Percentiles rank a stretch among this genome's conserved stretches.
These are phyloP conservation scores for Penicillium occitanis DNA, from an alignment of 2,329 filamentous ascomycete genomes.

Conservation along the genomic window DNA sequence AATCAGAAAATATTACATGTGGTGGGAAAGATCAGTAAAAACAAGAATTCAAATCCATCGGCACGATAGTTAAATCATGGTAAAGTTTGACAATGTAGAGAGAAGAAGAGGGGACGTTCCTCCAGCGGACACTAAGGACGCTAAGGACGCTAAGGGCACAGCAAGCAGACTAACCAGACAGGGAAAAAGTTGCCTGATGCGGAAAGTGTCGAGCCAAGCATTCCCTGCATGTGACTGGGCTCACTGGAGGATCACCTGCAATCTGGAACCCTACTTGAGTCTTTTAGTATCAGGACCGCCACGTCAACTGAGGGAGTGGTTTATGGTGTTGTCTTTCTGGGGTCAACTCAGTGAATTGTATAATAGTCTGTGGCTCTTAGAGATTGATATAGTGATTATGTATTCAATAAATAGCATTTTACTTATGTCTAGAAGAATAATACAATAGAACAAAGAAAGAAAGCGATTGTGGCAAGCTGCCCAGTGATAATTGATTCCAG, in stretches of 20 bases:
- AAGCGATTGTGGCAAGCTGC: background rate
- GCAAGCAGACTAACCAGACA: conserved; percentile 1
- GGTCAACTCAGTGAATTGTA: background rate
- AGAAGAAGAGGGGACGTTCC: background rate
- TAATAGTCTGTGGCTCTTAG: background rate
- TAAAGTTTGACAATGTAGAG: background rate
- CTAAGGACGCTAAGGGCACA: background rate
- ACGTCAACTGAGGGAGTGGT: background rate
- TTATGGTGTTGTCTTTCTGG: background rate
- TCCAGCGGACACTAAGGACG: background rate
- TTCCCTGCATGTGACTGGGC: conserved; percentile 18
- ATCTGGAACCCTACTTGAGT: conserved; percentile 18
- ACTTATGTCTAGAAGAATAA: background rate
- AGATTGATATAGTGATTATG: background rate
- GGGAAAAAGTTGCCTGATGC: conserved; percentile 6
- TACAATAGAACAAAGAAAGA: background rate
- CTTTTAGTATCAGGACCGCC: background rate
- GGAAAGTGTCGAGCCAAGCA: conserved; percentile 8
- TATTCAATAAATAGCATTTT: background rate
- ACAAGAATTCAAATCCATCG: background rate
- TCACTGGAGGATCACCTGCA: conserved; percentile 12
- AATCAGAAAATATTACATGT: background rate
- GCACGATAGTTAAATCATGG: background rate
- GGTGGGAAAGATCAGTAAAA: conserved; percentile 3
- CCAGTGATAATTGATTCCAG: background rate